Evolutionary conservation across 108 stramenopile species (phyloP).

Genomic region (Stephanodiscus minutulus): DNA sequence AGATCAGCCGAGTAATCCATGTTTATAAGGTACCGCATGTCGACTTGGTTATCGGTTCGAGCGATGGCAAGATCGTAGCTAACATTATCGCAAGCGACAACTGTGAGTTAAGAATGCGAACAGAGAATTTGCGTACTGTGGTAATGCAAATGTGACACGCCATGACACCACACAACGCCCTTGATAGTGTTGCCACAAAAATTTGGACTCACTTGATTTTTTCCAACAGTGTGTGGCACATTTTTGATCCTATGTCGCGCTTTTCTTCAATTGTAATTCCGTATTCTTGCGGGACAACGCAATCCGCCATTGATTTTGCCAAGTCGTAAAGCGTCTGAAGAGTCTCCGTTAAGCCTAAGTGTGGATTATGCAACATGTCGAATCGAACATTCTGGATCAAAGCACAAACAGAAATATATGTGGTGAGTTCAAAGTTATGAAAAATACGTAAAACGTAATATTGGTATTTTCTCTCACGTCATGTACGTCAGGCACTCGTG

Average conservation of each 20-base stretch:
- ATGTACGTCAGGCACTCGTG: slow-evolving; percentile 91
- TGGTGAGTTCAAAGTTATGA: not conserved
- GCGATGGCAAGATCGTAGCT: slow-evolving; percentile 86
- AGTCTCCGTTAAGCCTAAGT: slow-evolving; percentile 77
- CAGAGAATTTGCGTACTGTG: not conserved
- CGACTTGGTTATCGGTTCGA: slow-evolving; percentile 84
- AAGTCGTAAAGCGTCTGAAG: slow-evolving; percentile 86
- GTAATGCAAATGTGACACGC: not conserved
- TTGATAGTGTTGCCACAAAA: not conserved
- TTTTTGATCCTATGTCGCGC: slow-evolving; percentile 86
- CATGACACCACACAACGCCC: not conserved
- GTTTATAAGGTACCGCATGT: slow-evolving; percentile 95
- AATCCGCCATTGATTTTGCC: slow-evolving; percentile 92
- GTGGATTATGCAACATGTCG: slow-evolving; percentile 92
- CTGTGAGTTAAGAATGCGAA: not conserved
- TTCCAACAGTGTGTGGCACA: slow-evolving; percentile 90
- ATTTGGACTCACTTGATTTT: slow-evolving; percentile 82
- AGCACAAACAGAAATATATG: not conserved
- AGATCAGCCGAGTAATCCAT: slow-evolving; percentile 90
- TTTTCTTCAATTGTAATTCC: slow-evolving; percentile 89
- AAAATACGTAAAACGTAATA: slow-evolving; percentile 18
- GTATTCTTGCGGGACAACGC: slow-evolving; percentile 97
- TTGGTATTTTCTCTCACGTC: slow-evolving; percentile 55
- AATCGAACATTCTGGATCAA: slow-evolving; percentile 25
- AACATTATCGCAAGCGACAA: not conserved